Evolutionary conservation across 768 basidiomycete species (phyloP), one percentile per base, ranked within the genome.

Genomic region (Coprinopsis marcescibilis): DNA sequence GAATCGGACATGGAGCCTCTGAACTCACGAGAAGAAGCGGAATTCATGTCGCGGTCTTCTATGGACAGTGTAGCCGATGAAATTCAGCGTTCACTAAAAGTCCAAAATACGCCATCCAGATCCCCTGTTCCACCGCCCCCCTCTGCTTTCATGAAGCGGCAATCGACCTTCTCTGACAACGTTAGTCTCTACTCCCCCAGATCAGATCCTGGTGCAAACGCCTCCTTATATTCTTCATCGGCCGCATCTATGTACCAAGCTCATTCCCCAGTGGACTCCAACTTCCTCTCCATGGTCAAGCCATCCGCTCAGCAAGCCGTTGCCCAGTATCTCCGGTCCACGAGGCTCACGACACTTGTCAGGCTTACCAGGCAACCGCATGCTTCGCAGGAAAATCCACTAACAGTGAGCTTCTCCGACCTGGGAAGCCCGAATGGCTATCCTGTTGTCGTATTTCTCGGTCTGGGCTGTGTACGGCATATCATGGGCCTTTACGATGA

Each of bases 401-500:
- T 91, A 50, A 80, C 79, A 20, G 85, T 97, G 46, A 95, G 95
- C 55, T 72, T 95, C n/a, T 92, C 95, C 2, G 95, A 98, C 59
- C 75, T 97, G 51, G 95, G 96, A 2, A 78, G 77, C 52, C 75
- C 85, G 3, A 78, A 76, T n/a, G 95, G 95, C 1, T 78, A 81
- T 56, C 95, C 95, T 0, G 78, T 98, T 7, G 68, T 99, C 19
- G 78, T 98, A 19, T 99, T 95, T 62, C 78, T 99, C 51, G 95
- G 95, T 2, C 61, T 98, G 38, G 95, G 94, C 13, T 91, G 90
- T 58, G 95, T 98, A 3, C 78, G 95, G 32, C 93, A 98, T 63
- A 77, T 97, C 48, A 87, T 96, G 76, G 93, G 89, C 12, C 66
- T 98, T 39, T 98, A 93, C 60, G 95, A 98, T 62, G 95, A 99